Base-by-base conservation (phyloP, 2,329 filamentous ascomycete genomes). In the Blumeria hordei region DNA sequence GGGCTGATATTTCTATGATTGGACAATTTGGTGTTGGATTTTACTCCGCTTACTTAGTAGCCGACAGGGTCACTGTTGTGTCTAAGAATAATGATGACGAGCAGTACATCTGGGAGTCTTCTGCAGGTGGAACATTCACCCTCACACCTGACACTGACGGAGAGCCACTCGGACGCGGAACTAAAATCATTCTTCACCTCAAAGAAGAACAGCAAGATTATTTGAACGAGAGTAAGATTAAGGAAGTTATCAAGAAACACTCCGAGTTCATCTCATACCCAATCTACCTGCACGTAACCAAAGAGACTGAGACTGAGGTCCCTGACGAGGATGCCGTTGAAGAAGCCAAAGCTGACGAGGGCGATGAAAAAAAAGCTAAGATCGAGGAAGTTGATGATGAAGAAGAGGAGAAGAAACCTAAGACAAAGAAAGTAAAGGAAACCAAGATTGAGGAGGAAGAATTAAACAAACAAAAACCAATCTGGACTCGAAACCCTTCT, bases 171-270 rank as follows among this genome's bases (percentile, higher is more conserved):
- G 88, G 88, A 69, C 90, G 92, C 66, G 92, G 92, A 70, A 93
- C 88, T 71, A 88, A 94, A 81, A 93, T 98, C 70, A 82, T 96
- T 72, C 87, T 98, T 59, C 86, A 96, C 78, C 78, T 98, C 68
- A 98, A 98, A 85, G 92, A 98, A 65, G 92, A 98, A 81, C 92
- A 98, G 79, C 77, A 76, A 62, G 92, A 96, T 72, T 98, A 94
- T 81, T 78, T 96, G 64, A 93, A 96, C 73, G 92, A 98, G 84
- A 78, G 78, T 78, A 92, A 90, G 80, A 84, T 98, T 78, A 98
- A 98, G 85, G 92, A 98, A 79, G 90, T 98, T 63, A 88, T 98
- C 78, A 96, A 96, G 88, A 98, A 98, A 86, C 92, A 98, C 85
- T 96, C 92, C 69, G 92, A 98, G 77, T 98, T 98, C 80, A 98